Evolutionary conservation across 768 basidiomycete genomes (phyloP).

Genomic region (Auriscalpium orientale): DNA sequence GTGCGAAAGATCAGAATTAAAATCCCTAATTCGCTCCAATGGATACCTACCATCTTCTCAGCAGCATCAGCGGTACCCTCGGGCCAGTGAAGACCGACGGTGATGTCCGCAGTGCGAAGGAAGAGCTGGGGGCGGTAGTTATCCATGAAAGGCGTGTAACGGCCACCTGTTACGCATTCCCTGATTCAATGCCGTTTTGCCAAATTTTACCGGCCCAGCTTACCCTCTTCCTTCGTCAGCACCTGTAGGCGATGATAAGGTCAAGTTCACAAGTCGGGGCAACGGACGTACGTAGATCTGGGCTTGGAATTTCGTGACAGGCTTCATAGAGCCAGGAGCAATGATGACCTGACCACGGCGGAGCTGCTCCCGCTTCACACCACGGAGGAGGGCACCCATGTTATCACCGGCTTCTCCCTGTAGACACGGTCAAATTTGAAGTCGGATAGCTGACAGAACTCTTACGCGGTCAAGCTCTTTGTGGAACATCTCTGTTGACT

Average conservation of each 20-base stretch:
- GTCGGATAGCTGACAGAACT: neutral
- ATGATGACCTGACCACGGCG: constrained; percentile 89
- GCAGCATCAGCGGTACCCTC: constrained; percentile 71
- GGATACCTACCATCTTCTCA: constrained; percentile 70
- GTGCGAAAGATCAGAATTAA: neutral
- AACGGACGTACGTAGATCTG: constrained; percentile 67
- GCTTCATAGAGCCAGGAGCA: constrained; percentile 84
- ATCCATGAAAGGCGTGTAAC: constrained; percentile 86
- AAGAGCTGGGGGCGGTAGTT: constrained; percentile 95
- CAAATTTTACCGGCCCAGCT: neutral
- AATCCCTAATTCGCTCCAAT: no score
- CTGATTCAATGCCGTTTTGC: neutral
- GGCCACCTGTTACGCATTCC: constrained; percentile 41
- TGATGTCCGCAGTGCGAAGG: constrained; percentile 92
- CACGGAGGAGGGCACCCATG: constrained; percentile 96
- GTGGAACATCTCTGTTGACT: constrained; percentile 89
- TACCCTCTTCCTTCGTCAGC: constrained; percentile 78
- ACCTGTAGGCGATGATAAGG: constrained; percentile 36
- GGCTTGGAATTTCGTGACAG: constrained; percentile 91
- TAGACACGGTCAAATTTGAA: neutral
- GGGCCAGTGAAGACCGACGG: constrained; percentile 78
- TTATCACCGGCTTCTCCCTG: constrained; percentile 98
- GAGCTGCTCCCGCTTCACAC: constrained; percentile 94
- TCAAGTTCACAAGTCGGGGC: neutral
- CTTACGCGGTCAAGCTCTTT: constrained; percentile 92